These are phyloP conservation scores for Phoenix roebelenii DNA, from an alignment of 176 grass and related monocot genomes.

Conservation along the genomic window DNA sequence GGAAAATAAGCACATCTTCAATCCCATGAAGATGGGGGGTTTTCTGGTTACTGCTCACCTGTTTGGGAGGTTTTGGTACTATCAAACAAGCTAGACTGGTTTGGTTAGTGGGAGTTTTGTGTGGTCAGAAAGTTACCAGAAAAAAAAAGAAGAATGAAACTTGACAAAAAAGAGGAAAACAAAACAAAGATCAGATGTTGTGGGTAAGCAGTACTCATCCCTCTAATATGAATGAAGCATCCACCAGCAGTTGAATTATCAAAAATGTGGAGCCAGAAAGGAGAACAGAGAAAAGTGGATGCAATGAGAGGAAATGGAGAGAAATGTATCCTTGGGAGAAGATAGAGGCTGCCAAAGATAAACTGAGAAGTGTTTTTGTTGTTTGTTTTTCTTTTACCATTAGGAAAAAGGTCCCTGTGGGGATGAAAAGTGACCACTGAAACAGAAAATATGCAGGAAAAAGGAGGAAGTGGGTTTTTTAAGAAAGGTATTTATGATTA, in stretches of 20 bases:
- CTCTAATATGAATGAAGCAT: slow-evolving; percentile 24
- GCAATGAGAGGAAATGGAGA: no score
- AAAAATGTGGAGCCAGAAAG: slow-evolving; percentile 11
- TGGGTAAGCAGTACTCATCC: slow-evolving; percentile 11
- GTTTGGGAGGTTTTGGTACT: slow-evolving; percentile 8
- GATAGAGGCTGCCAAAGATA: slow-evolving; percentile 28
- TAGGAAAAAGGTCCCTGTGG: slow-evolving; percentile 6
- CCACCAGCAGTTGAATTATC: slow-evolving; percentile 20
- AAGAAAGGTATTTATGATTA: slow-evolving; percentile 19
- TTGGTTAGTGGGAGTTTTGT: slow-evolving; percentile 23
- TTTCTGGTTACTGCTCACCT: neutral
- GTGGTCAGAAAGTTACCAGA: slow-evolving; percentile 5
- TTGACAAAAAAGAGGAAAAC: slow-evolving; percentile 19
- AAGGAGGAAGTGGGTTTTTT: slow-evolving; percentile 26
- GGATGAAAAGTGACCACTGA: slow-evolving; percentile 20
- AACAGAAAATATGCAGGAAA: slow-evolving; percentile 13
- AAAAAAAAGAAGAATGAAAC: slow-evolving; percentile 18
- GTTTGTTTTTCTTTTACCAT: slow-evolving; percentile 33
- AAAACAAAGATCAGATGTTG: neutral
- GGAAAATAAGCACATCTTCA: no score
- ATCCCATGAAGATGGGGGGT: no score
- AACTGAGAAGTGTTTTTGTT: slow-evolving; percentile 30
- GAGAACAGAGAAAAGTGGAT: neutral
- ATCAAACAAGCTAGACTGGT: slow-evolving; percentile 6
- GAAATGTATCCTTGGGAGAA: neutral